Conservation (phyloP, 805 yeast genomes). For the Yamadazyma paraphyllophila region DNA sequence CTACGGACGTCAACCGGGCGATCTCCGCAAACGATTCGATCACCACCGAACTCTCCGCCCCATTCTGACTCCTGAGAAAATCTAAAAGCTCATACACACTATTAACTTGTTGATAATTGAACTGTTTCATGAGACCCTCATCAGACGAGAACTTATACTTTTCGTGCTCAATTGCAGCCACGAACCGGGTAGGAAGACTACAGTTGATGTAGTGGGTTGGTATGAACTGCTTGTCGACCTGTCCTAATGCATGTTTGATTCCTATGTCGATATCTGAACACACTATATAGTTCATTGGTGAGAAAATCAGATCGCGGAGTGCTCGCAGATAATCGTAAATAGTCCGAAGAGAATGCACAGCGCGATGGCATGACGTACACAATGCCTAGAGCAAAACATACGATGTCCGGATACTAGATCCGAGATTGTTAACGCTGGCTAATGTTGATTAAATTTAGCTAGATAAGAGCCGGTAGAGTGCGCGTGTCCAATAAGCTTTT, state of each 20-base stretch:
- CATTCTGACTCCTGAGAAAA: neutral
- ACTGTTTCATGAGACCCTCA: slow-evolving; percentile 12
- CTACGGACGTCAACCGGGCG: slow-evolving; percentile 6
- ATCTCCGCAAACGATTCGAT: slow-evolving; percentile 14
- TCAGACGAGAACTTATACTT: slow-evolving; percentile 1
- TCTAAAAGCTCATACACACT: slow-evolving; percentile 8
- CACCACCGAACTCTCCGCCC: slow-evolving; percentile 1
- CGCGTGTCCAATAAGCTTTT: no score
- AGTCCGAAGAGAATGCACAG: no score
- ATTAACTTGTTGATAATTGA: slow-evolving; percentile 13
- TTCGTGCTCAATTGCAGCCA: slow-evolving; percentile 6
- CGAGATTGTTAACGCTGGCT: no score
- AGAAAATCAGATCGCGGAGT: no score
- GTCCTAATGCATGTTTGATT: slow-evolving; percentile 2
- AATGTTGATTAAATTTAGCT: no score
- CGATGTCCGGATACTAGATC: no score
- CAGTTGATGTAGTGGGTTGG: slow-evolving; percentile 12
- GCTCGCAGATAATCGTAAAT: no score
- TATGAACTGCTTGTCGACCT: slow-evolving; percentile 4
- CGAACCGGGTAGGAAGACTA: slow-evolving; percentile 14
- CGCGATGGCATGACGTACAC: no score
- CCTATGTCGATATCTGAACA: slow-evolving; percentile 2
- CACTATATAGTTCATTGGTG: slow-evolving; percentile 6
- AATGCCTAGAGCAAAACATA: no score
- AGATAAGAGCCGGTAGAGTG: no score